phyloP scores from a whole-genome alignment of 1,139 yeast species.

The Hemisphaericaspora xylanilytica region DNA sequence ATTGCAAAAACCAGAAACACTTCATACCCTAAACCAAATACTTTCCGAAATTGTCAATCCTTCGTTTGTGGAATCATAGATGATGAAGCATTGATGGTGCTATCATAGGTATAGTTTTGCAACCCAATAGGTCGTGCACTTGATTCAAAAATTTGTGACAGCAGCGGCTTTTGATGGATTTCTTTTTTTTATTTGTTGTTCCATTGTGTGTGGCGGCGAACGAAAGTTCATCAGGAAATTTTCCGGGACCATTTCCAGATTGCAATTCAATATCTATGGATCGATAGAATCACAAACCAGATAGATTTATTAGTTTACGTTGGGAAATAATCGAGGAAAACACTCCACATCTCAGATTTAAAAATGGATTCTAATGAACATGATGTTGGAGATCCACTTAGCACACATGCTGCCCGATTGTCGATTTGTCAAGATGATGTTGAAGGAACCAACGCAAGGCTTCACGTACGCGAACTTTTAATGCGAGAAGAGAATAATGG shows the following conservation, averaged over 20 bases:
- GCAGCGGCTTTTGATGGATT: neutral
- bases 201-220: neutral
- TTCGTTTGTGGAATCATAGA: constrained; percentile 7
- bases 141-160: neutral
- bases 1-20: neutral
- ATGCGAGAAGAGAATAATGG: neutral
- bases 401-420: constrained; percentile 26
- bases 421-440: constrained; percentile 25
- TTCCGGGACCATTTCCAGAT: too few species aligned
- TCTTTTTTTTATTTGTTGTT: neutral
- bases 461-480: constrained; percentile 19
- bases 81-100: neutral
- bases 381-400: constrained; percentile 20
- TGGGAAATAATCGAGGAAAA: too few species aligned
- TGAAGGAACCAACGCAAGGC: constrained; percentile 20
- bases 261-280: too few species aligned
- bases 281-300: too few species aligned
- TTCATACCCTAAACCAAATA: constrained; percentile 5
- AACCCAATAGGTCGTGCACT: neutral
- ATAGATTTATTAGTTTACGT: too few species aligned
- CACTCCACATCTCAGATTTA: neutral
- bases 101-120: neutral
- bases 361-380: constrained; percentile 1
- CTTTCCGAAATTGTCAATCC: constrained; percentile 10
- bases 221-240: too few species aligned